Evolutionary conservation across 2,329 filamentous ascomycete species (phyloP).

Genomic region (Lachnellula hyalina): DNA sequence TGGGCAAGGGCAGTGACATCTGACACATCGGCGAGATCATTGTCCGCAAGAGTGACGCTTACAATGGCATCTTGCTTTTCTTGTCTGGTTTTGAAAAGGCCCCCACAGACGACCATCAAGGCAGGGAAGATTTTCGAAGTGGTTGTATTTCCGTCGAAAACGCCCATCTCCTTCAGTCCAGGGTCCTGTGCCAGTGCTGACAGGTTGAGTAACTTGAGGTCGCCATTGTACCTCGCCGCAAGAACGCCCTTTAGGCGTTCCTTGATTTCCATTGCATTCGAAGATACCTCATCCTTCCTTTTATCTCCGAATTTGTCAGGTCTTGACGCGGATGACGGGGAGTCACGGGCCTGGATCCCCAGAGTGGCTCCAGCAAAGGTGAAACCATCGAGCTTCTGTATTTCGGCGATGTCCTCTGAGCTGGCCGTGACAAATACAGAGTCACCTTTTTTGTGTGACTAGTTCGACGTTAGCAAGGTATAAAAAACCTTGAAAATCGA

Average conservation of each 20-base stretch:
- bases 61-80: conserved; percentile 73
- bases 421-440: conserved; percentile 62
- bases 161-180: conserved; percentile 63
- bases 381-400: conserved; percentile 64
- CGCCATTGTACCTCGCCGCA: conserved; percentile 64
- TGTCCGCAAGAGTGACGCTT: conserved; percentile 76
- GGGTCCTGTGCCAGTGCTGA: conserved; percentile 70
- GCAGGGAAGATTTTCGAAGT: conserved; percentile 80
- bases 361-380: conserved; percentile 61
- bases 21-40: conserved; percentile 67
- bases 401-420: conserved; percentile 56
- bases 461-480: conserved; percentile 58
- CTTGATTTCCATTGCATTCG: conserved; percentile 55
- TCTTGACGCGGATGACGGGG: conserved; percentile 4
- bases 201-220: conserved; percentile 73
- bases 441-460: conserved; percentile 67
- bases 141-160: conserved; percentile 60
- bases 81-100: conserved; percentile 64
- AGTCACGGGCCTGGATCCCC: conserved; percentile 42
- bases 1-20: conserved; percentile 70
- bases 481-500: conserved; percentile 33
- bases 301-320: conserved; percentile 28
- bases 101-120: conserved; percentile 80
- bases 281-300: conserved; percentile 41
- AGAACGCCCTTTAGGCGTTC: conserved; percentile 67